These are phyloP conservation scores for Trichosanthes truncata DNA, from an alignment of 306 rosid genomes.

Conservation along the genomic window DNA sequence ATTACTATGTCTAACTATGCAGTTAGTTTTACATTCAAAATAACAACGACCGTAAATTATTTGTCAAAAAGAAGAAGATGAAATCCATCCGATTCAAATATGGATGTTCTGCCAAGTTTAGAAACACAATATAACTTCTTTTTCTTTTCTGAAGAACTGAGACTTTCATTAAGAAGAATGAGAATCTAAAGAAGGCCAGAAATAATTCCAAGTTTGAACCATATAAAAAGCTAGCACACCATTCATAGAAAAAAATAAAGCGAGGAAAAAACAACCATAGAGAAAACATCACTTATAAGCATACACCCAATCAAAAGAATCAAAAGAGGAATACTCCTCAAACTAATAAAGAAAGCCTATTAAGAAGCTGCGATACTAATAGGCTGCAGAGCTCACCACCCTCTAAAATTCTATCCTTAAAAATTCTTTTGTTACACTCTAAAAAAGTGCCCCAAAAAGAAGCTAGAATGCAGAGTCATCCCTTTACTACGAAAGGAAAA, in stretches of 20 bases:
- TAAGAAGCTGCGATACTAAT: too few species aligned
- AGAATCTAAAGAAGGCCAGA: not conserved
- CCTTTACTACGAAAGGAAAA: not conserved
- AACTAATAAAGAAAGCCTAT: too few species aligned
- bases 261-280: not conserved
- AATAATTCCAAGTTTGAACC: not conserved
- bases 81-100: too few species aligned
- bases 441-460: not conserved
- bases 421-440: not conserved
- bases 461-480: not conserved
- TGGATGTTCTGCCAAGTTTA: too few species aligned
- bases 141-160: not conserved
- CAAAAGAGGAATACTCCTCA: too few species aligned
- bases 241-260: not conserved
- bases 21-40: not conserved
- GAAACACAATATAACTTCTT: not conserved
- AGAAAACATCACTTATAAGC: not conserved
- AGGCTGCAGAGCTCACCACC: too few species aligned
- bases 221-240: not conserved
- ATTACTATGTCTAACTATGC: not conserved
- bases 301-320: not conserved
- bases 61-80: not conserved
- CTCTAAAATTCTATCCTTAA: too few species aligned
- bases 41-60: not conserved
- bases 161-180: not conserved